Conservation (phyloP, 768 basidiomycete species). For the Hygrophorus russula region DNA sequence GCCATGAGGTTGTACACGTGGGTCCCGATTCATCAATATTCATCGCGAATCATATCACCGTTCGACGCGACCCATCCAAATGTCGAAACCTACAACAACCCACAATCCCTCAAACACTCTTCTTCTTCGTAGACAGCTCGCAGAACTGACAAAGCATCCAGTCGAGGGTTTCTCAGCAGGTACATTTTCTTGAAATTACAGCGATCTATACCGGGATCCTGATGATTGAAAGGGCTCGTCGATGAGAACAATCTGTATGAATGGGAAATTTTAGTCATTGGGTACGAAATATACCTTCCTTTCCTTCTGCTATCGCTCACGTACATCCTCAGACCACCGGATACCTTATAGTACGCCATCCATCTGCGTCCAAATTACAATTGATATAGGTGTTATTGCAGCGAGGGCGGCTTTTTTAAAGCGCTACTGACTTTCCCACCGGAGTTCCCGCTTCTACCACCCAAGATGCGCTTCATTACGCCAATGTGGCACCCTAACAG, state of each 20-base stretch:
- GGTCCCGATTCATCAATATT: no score
- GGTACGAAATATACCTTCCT: conserved; percentile 36
- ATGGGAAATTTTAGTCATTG: conserved; percentile 95
- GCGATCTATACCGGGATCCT: conserved; percentile 12
- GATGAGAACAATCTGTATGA: conserved; percentile 92
- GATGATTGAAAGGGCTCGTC: conserved; percentile 57
- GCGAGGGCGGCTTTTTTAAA: conserved; percentile 95
- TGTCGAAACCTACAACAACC: conserved; percentile 34
- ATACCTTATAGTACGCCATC: conserved; percentile 75
- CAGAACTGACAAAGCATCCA: conserved; percentile 83
- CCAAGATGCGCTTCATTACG: conserved; percentile 93
- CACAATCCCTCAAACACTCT: conserved; percentile 41
- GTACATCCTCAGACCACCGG: conserved; percentile 54
- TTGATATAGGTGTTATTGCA: conserved; percentile 19
- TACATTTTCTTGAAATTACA: conserved; percentile 13
- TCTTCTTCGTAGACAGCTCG: conserved; percentile 67
- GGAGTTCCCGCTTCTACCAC: conserved; percentile 84
- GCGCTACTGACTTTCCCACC: conserved; percentile 81
- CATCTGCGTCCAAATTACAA: conserved; percentile 2
- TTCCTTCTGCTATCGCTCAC: conserved; percentile 10
- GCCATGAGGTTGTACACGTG: no score
- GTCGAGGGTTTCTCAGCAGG: conserved; percentile 97
- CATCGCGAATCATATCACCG: not conserved
- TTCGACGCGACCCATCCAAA: conserved; percentile 8
- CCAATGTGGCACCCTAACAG: conserved; percentile 98